These are phyloP conservation scores for Gossypium schwendimanii DNA, from an alignment of 441 rosid genomes.

Conservation along the genomic window DNA sequence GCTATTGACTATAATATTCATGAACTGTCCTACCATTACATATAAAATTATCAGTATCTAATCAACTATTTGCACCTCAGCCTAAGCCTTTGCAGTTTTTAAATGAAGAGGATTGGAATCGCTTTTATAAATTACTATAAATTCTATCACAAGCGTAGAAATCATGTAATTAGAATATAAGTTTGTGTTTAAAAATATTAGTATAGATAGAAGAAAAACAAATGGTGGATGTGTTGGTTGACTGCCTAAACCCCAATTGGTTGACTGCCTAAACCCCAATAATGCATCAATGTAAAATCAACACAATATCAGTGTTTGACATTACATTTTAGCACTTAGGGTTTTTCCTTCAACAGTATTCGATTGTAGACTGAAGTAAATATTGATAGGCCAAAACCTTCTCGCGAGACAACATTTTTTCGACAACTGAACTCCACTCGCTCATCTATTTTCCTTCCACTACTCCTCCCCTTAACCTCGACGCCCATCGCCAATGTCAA, in stretches of 20 bases:
- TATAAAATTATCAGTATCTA: neutral
- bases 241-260: too few relatives aligned
- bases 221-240: neutral
- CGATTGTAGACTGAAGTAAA: neutral
- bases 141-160: neutral
- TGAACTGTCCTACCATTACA: too few relatives aligned
- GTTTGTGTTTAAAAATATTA: too few relatives aligned
- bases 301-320: too few relatives aligned
- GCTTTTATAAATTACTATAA: too few relatives aligned
- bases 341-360: too few relatives aligned
- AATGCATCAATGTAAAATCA: too few relatives aligned
- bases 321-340: too few relatives aligned
- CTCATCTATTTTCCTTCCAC: neutral
- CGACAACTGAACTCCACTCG: neutral
- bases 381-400: neutral
- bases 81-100: neutral
- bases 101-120: neutral
- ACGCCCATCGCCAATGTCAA: neutral
- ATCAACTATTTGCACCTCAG: neutral
- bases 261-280: neutral
- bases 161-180: too few relatives aligned
- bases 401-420: neutral
- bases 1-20: too few relatives aligned
- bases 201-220: too few relatives aligned
- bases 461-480: slow-evolving; percentile 2